phyloP scores from a whole-genome alignment of 2,329 filamentous ascomycete species.

The Fusarium sp. region DNA sequence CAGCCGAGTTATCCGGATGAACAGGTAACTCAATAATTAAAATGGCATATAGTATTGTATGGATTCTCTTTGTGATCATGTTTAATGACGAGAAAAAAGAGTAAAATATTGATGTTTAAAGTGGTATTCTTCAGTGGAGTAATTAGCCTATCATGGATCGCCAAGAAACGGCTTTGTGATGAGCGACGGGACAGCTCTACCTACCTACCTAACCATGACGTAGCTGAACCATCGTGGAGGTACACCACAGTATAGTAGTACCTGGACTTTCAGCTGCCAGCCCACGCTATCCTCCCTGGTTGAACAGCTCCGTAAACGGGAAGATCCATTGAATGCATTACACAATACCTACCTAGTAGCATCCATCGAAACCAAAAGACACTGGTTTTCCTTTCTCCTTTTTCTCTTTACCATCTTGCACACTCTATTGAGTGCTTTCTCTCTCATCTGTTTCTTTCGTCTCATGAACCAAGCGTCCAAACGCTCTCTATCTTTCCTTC shows the following conservation, averaged over 20 bases:
- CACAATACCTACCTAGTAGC: conserved; percentile 10
- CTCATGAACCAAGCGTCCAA: conserved; percentile 26
- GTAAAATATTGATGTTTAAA: conserved; percentile 3
- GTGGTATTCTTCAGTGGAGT: conserved; percentile 25
- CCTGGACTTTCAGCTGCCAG: conserved; percentile 3
- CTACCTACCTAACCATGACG: conserved; percentile 28
- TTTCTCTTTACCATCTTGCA: conserved; percentile 3
- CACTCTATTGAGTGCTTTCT: conserved; percentile 21
- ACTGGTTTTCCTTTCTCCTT: not conserved
- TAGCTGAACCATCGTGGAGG: conserved; percentile 14
- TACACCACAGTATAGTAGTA: not conserved
- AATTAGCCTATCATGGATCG: conserved; percentile 28
- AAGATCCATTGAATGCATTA: conserved; percentile 29
- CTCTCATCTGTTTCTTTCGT: conserved; percentile 5
- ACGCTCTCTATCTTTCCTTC: conserved; percentile 2
- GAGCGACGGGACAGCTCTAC: conserved; percentile 11
- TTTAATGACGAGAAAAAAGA: conserved; percentile 16
- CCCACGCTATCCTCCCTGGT: conserved; percentile 17
- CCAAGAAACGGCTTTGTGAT: conserved; percentile 32
- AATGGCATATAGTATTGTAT: not conserved
- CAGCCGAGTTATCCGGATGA: conserved; percentile 28
- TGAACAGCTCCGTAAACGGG: conserved; percentile 32
- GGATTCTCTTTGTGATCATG: not conserved
- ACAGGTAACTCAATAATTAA: not conserved
- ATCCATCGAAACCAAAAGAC: conserved; percentile 1